Conservation (phyloP, 2,329 filamentous ascomycete species). For the Cytospora chrysosperma region DNA sequence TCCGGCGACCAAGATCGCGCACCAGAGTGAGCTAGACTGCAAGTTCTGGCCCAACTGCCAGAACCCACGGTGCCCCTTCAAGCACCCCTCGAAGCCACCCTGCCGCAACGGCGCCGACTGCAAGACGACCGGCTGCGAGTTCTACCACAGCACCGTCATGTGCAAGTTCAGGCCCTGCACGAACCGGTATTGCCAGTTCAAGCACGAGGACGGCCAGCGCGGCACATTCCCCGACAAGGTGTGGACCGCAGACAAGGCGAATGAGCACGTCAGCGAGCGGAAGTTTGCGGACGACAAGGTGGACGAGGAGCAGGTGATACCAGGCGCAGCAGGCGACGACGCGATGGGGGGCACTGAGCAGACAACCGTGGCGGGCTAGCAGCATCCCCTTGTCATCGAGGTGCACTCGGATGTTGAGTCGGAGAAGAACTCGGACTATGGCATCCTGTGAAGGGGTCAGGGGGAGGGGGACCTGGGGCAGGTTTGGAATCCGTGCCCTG, state of each 20-base stretch:
- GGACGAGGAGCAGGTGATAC: conserved; percentile 71
- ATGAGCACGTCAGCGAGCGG: conserved; percentile 78
- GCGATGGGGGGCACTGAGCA: conserved; percentile 36
- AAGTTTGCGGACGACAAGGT: conserved; percentile 76
- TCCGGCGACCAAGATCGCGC: conserved; percentile 74
- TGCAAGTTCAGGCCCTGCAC: conserved; percentile 93
- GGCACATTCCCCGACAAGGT: conserved; percentile 85
- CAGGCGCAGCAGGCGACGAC: conserved; percentile 46
- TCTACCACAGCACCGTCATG: conserved; percentile 78
- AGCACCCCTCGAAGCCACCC: conserved; percentile 80
- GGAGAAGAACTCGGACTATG: background rate
- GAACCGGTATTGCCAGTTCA: conserved; percentile 84
- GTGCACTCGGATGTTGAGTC: conserved; percentile 8
- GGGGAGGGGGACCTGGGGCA: background rate
- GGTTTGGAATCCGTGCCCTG: conserved; percentile 2
- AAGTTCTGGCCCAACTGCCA: conserved; percentile 90
- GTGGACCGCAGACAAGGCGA: conserved; percentile 68
- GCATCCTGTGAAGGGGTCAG: conserved; percentile 3
- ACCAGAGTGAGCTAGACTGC: conserved; percentile 83
- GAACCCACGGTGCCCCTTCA: conserved; percentile 83
- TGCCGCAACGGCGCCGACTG: conserved; percentile 93
- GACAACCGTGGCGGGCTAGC: conserved; percentile 38
- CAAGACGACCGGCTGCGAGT: conserved; percentile 78
- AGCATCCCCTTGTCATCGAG: conserved; percentile 12
- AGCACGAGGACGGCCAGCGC: conserved; percentile 87